Evolutionary conservation across 495 filamentous ascomycete genomes (phyloP).

Genomic region (Darksidea phi): DNA sequence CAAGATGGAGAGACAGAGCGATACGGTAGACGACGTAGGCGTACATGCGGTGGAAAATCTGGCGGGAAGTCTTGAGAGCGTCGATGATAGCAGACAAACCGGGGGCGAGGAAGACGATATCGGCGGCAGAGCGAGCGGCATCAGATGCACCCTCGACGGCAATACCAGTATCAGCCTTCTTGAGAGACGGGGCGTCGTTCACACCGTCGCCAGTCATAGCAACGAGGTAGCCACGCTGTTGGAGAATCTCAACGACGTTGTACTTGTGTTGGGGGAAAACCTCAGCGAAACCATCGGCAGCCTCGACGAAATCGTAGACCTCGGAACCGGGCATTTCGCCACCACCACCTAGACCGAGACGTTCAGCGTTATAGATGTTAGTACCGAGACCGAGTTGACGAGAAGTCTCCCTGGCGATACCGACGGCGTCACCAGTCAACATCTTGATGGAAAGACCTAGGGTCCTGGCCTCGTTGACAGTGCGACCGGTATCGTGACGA

Average conservation of each 20-base stretch:
- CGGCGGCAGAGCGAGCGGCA: constrained; percentile 86
- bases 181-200: constrained; percentile 93
- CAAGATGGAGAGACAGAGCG: constrained; percentile 83
- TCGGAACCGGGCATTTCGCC: constrained; percentile 90
- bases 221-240: constrained; percentile 93
- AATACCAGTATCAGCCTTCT: constrained; percentile 94
- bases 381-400: constrained; percentile 87
- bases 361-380: constrained; percentile 91
- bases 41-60: constrained; percentile 98
- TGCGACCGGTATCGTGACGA: constrained; percentile 85
- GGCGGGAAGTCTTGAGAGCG: constrained; percentile 88
- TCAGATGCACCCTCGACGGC: constrained; percentile 92
- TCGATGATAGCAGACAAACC: constrained; percentile 92
- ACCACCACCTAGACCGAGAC: constrained; percentile 77
- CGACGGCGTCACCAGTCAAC: constrained; percentile 94
- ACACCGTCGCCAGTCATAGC: constrained; percentile 99
- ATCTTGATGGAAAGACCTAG: constrained; percentile 92
- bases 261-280: constrained; percentile 99
- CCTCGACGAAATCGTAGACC: constrained; percentile 92
- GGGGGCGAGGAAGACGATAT: constrained; percentile 86
- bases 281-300: constrained; percentile 91
- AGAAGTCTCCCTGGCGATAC: constrained; percentile 87
- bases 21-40: constrained; percentile 96
- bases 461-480: constrained; percentile 82
- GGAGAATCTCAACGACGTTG: constrained; percentile 94